Base-by-base conservation (phyloP, 495 filamentous ascomycete genomes). In the Letharia columbiana region DNA sequence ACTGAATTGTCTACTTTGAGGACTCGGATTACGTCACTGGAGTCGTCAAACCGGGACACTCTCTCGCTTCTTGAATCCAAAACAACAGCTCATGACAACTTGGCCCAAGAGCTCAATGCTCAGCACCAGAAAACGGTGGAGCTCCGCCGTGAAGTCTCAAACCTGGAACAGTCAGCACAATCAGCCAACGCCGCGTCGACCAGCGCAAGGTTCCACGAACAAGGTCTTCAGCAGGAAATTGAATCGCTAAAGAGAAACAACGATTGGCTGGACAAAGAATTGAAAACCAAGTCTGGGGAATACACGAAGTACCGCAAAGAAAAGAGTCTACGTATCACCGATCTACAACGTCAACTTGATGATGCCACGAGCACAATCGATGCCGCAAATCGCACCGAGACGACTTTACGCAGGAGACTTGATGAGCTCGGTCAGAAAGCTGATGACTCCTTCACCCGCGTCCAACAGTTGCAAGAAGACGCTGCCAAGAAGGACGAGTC, bases 291-390 rank as follows among this genome's bases (percentile, higher is more conserved):
- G 75, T 85, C 79, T 56, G 84, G 84, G 42, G 95, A 98, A 70
- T 84, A 90, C 57, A 82, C 91, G 66, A 96, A 92, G 69, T 95
- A 89, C 79, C 86, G 95, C 64, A 98, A 96, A 71, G 94, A 99
- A 73, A 98, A 97, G 81, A 86, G 87, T 69, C 84, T 90, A 1
- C 87, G 89, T 28, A 89, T 97, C 69, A 79, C 91, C 15, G 89
- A 93, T 71, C 84, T 99, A 40, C 90, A 97, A 73, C 89, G 91
- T 20, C 83, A 88, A 60, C 90, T 92, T 68, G 93, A 97, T 64
- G 93, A 98, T 69, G 84, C 88, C 37, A 86, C 80, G 67, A 85
- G 86, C 12, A 88, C 77, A 12, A 81, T 92, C 54, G 91, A 96
- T 61, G 85, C 87, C 13, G 80, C 94, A 5, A 86, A 87, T 66